Percentiles rank a stretch among this genome's conserved stretches.
Conservation (phyloP, 192 early-diverging fungal species). For the Backusella macrospora region DNA sequence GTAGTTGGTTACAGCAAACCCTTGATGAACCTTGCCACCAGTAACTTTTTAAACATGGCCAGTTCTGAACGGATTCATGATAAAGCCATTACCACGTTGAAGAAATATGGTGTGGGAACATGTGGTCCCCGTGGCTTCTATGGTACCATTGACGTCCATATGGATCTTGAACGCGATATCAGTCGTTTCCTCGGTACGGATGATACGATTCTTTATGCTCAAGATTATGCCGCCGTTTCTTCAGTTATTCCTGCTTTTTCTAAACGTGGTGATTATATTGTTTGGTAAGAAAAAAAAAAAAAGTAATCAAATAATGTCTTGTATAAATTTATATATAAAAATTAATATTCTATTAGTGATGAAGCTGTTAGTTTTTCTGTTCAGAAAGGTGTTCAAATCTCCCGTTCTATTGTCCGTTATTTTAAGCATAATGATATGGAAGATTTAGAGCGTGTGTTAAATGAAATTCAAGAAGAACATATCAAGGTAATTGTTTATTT, state of each 20-base stretch:
- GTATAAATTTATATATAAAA: no score
- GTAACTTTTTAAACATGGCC: slow-evolving; percentile 87
- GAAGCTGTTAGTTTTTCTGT: slow-evolving; percentile 87
- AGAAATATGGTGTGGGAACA: slow-evolving; percentile 95
- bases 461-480: slow-evolving; percentile 73
- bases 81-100: slow-evolving; percentile 83
- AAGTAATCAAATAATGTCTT: no score
- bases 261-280: slow-evolving; percentile 95
- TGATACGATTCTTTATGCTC: slow-evolving; percentile 90
- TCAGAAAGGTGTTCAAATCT: slow-evolving; percentile 88
- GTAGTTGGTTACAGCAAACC: slow-evolving; percentile 61
- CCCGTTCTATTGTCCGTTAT: slow-evolving; percentile 85
- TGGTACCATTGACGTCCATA: slow-evolving; percentile 93
- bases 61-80: slow-evolving; percentile 76
- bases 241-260: slow-evolving; percentile 96
- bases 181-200: slow-evolving; percentile 86
- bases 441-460: slow-evolving; percentile 86
- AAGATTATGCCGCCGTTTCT: slow-evolving; percentile 91
- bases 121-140: slow-evolving; percentile 97
- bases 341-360: slow-evolving; percentile 64
- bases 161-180: slow-evolving; percentile 86
- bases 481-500: slow-evolving; percentile 43
- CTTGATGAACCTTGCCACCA: slow-evolving; percentile 82
- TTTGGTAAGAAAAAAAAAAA: slow-evolving; percentile 48
- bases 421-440: slow-evolving; percentile 98